Evolutionary conservation across 495 filamentous ascomycete genomes (phyloP), one percentile per base, ranked within the genome.

Genomic region (Halenospora varia): DNA sequence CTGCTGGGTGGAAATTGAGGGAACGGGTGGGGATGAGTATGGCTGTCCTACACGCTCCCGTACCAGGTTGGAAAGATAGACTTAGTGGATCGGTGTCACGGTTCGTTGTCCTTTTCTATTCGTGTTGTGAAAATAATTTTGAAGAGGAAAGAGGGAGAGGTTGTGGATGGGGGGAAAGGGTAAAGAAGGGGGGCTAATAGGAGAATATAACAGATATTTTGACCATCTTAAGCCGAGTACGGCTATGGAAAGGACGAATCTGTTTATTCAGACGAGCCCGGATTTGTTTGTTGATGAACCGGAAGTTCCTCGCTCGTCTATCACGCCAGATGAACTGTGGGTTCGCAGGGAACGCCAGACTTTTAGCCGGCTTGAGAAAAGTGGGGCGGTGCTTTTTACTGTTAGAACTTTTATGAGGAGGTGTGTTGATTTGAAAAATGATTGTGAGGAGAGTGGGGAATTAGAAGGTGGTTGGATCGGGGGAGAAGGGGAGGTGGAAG

Each of bases 321-420:
- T 73, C n/a, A 66, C 64, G 0, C 68, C 73, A 0, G 55, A 69
- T 10, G 68, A 79, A 22, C 71, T 82, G 46, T 64, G 77, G 48
- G 71, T 84, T 42, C 74, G 80, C 15, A 70, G 74, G 24, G 81
- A 84, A 60, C 68, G 79, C 19, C 81, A 84, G 61, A 82, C 77
- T 0, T 84, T 84, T 59, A 74, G 72, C 35, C 65, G 77, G 1
- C 63, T 84, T 39, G 75, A 75, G 22, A 71, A 74, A 1, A 75
- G 74, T 1, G 70, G 69, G 0, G 69, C 79, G 0, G 72, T 84
- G 11, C 64, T 81, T 10, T 83, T 84, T 58, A 79, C 76, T 1
- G 81, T 83, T 9, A 77, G 80, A 59, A 84, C 81, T 0, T 75
- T 71, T 18, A 66, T 83, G 53, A 71, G 71, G 3, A 65, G 70